phyloP scores from a whole-genome alignment of 2,329 filamentous ascomycete species.

The Exophiala sp. region DNA sequence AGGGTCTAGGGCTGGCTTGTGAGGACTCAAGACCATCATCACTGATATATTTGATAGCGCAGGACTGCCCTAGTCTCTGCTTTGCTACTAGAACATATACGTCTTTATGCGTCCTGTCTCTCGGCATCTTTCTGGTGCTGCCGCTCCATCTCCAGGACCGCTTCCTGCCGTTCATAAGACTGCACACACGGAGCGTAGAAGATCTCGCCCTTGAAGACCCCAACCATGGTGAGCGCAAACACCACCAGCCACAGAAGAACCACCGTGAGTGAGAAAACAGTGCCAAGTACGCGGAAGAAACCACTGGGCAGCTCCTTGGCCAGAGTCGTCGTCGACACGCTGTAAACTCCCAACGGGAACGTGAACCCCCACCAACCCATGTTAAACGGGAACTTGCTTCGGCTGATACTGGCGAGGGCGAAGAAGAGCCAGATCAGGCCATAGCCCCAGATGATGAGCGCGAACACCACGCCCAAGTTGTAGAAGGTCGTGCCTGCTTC shows the following conservation, averaged over 20 bases:
- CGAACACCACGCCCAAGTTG: constrained; percentile 33
- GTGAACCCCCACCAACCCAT: constrained; percentile 62
- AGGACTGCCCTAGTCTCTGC: too few species aligned
- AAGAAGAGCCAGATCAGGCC: constrained; percentile 40
- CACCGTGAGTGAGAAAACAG: constrained; percentile 51
- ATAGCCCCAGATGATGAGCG: constrained; percentile 38
- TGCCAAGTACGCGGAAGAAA: constrained; percentile 57
- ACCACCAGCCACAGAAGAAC: constrained; percentile 56
- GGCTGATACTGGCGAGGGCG: constrained; percentile 33
- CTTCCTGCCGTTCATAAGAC: background rate
- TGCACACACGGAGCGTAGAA: constrained; percentile 54
- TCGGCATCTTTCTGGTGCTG: too few species aligned
- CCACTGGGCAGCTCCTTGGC: constrained; percentile 51
- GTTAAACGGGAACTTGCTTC: constrained; percentile 53
- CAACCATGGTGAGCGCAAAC: constrained; percentile 45
- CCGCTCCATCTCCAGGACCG: too few species aligned
- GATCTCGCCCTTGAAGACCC: constrained; percentile 47
- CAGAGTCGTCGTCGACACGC: constrained; percentile 40
- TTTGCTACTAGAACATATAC: too few species aligned
- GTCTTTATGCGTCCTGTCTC: too few species aligned
- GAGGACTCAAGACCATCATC: too few species aligned
- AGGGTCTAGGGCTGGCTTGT: too few species aligned
- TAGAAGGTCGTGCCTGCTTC: constrained; percentile 33
- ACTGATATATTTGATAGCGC: too few species aligned
- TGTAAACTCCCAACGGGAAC: constrained; percentile 57